Evolutionary conservation across 352 stramenopile species (phyloP), one percentile per base, ranked within the genome.

Genomic region (Blastocystis sp.): DNA sequence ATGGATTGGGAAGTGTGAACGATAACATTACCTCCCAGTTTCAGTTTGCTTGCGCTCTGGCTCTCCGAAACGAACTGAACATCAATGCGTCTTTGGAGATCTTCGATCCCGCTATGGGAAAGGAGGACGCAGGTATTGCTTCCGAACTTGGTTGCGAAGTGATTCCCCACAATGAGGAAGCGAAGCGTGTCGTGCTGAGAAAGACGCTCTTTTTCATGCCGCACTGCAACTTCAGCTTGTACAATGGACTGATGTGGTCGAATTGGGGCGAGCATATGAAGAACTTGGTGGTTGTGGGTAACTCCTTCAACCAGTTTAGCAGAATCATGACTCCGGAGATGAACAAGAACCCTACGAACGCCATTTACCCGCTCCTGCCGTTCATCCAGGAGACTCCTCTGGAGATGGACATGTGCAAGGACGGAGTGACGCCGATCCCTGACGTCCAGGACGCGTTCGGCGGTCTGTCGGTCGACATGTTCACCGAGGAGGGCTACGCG

Each of bases 181-280:
- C 57, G 40, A 85, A 85, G 44, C 40, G 75, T 14, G 57, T 85
- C 34, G 75, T 54, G 2, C 36, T 85, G 14, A 48, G 75, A 44
- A 64, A 67, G 36, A 85, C 75, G 8, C 46, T 85, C 6, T 85
- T 85, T 29, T 85, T 81, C 40, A 81, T 81, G 69, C 69, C 69
- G 9, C 69, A 81, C 38, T 81, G 69, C 44, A 29, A 44, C 63
- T 81, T 65, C 16, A 81, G 40, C 24, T 51, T 81, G 69, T 85
- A 85, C 59, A 85, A 85, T 85, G 63, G 63, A 32, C 48, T 85
- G 11, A 76, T 85, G 63, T 85, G 75, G 75, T n/a, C 75, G 9
- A 85, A 85, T 32, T 85, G 75, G 75, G 75, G 75, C 0, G 48
- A 85, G 40, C 64, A 75, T 29, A 57, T 85, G 44, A 56, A 54